Base-by-base conservation (phyloP, 257 asterid species). In the Buddleja alternifolia region DNA sequence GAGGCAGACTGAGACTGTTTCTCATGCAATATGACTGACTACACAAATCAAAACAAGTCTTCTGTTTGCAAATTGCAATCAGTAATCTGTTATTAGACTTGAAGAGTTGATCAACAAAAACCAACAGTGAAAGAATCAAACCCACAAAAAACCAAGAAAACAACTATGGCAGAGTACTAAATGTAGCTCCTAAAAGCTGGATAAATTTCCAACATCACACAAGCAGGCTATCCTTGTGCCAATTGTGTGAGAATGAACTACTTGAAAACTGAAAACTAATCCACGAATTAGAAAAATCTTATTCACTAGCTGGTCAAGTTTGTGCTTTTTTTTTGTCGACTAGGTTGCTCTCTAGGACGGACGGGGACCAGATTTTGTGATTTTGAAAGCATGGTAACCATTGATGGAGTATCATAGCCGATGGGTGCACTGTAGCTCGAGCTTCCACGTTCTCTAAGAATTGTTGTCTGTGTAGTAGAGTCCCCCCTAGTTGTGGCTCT, bases 401-500 rank as follows among this genome's bases (percentile, higher is more conserved):
- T 78, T 10, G 72, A 56, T 65, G 75, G 83, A 46, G 80, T 75
- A 48, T 70, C 63, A 75, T 70, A 78, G 24, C 70, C 76, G 3
- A 66, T 16, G 3, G 78, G 19, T 4, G 48, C 72, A 19, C 58
- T 14, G 10, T 41, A 16, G 57, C 71, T 60, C 6, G 83, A 59
- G 58, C 75, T 61, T 39, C 72, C 60, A 53, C 74, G 63, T 39
- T 55, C 69, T 29, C 20, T 59, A 4, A 46, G 39, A 34, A 16
- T 25, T 11, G 29, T 34, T 14, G 69, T 39, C 8, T 46, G 60
- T 8, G 57, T 46, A 11, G 66, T 23, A 3, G 74, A 61, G 64
- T 69, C 75, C 7, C 85, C 85, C 62, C 78, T 60, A 20, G 83
- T 74, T 12, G 83, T 81, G 11, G 86, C 81, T 67, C 86, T 73